These are phyloP conservation scores for Botryosphaeria agaves DNA, from an alignment of 2,329 filamentous ascomycete species.

Conservation along the genomic window DNA sequence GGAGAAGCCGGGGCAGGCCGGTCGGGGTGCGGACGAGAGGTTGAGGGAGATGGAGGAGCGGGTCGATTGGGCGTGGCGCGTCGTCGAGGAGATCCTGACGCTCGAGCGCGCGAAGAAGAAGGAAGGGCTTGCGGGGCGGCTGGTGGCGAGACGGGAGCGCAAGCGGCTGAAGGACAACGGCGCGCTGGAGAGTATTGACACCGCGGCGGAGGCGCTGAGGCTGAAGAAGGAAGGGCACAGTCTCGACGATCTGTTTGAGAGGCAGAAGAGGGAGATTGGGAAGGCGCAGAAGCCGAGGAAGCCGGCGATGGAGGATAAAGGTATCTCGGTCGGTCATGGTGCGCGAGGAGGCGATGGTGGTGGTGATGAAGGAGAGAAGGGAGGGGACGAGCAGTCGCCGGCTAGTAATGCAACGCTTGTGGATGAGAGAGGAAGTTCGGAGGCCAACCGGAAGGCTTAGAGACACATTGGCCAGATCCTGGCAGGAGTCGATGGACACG, in stretches of 20 bases:
- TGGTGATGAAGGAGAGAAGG: too few relatives aligned
- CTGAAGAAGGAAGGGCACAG: constrained; percentile 10
- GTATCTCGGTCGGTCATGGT: too few relatives aligned
- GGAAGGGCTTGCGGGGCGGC: constrained; percentile 7
- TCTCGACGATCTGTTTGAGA: constrained; percentile 11
- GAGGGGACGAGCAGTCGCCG: too few relatives aligned
- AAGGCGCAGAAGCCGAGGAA: constrained; percentile 11
- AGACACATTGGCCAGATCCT: too few relatives aligned
- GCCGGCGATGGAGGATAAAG: constrained; percentile 9
- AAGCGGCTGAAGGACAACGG: constrained; percentile 13
- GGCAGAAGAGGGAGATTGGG: constrained; percentile 9
- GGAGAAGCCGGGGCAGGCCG: constrained; percentile 2
- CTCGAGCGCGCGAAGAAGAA: constrained; percentile 11
- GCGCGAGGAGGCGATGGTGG: too few relatives aligned
- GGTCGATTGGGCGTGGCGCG: constrained; percentile 7
- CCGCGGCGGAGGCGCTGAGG: constrained; percentile 11
- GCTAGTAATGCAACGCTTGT: too few relatives aligned
- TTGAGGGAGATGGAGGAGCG: constrained; percentile 6
- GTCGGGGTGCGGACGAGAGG: constrained; percentile 5
- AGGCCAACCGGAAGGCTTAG: too few relatives aligned
- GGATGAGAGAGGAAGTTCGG: too few relatives aligned
- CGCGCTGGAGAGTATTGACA: constrained; percentile 15
- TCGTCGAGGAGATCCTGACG: constrained; percentile 4
- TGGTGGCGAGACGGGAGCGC: constrained; percentile 10
- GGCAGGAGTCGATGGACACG: too few relatives aligned